Conservation (phyloP, 805 yeast genomes). For the Ogataea allantospora region DNA sequence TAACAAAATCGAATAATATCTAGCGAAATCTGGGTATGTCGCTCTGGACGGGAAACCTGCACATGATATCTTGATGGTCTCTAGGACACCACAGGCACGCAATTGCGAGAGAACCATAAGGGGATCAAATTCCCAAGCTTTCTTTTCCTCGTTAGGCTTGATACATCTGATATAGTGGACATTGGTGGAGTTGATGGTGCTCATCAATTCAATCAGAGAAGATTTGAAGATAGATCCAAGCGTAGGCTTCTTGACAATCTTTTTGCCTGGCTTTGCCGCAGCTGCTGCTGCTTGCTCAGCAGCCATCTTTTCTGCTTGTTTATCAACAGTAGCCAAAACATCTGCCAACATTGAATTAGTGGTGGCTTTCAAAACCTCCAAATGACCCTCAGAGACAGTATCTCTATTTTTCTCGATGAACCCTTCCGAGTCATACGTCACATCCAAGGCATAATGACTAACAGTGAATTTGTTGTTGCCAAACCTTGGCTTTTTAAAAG, state of each 20-base stretch:
- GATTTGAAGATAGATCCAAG: conserved; percentile 91
- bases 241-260: conserved; percentile 73
- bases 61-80: conserved; percentile 93
- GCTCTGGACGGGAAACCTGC: conserved; percentile 98
- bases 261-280: conserved; percentile 37
- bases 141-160: conserved; percentile 91
- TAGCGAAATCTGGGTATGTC: conserved; percentile 90
- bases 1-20: conserved; percentile 80
- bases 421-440: conserved; percentile 87
- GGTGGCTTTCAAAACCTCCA: conserved; percentile 75
- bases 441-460: conserved; percentile 93
- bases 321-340: conserved; percentile 64
- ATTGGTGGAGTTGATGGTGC: conserved; percentile 88
- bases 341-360: conserved; percentile 63
- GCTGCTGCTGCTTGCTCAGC: conserved; percentile 35
- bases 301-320: conserved; percentile 44
- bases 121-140: conserved; percentile 94
- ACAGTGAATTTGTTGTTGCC: conserved; percentile 90
- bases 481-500: conserved; percentile 89
- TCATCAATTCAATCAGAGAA: conserved; percentile 90
- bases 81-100: conserved; percentile 98
- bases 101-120: conserved; percentile 92
- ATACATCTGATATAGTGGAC: conserved; percentile 97
- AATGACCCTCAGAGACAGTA: conserved; percentile 93
- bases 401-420: conserved; percentile 97